Evolutionary conservation across 495 filamentous ascomycete species (phyloP).

Genomic region (Aspergillus hancockii): DNA sequence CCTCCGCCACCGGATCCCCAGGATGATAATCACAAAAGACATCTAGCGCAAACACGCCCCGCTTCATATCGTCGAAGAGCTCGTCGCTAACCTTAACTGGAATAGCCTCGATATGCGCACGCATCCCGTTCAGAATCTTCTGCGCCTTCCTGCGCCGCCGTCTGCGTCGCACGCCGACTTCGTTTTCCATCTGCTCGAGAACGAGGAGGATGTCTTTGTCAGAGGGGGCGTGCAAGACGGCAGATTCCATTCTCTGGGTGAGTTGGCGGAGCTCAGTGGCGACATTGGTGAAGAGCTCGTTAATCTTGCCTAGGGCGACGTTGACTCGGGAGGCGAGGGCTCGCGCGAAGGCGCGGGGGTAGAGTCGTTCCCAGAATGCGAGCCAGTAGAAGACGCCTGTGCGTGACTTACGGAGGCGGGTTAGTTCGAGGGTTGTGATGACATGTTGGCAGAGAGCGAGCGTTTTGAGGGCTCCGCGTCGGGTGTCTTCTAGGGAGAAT

Average conservation of each 20-base stretch:
- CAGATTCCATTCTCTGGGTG: constrained; percentile 18
- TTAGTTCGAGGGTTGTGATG: constrained; percentile 26
- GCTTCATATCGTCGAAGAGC: constrained; percentile 28
- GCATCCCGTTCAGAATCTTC: constrained; percentile 21
- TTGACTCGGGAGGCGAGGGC: constrained; percentile 14
- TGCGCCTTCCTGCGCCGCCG: constrained; percentile 24
- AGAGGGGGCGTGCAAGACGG: constrained; percentile 14
- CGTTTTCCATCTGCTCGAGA: constrained; percentile 27
- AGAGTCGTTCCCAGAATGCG: constrained; percentile 26
- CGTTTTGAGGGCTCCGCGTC: constrained; percentile 21
- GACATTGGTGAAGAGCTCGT: constrained; percentile 25
- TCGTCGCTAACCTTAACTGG: constrained; percentile 26
- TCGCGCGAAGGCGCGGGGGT: constrained; percentile 17
- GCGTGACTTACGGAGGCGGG: constrained; percentile 28
- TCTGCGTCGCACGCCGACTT: constrained; percentile 21
- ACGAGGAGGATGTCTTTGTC: constrained; percentile 21
- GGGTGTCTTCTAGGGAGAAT: constrained; percentile 15
- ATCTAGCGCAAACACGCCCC: constrained; percentile 27
- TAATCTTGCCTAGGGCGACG: constrained; percentile 16
- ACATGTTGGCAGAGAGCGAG: constrained; percentile 25
- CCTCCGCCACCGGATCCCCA: constrained; percentile 23
- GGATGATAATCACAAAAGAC: constrained; percentile 29
- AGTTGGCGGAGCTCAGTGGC: constrained; percentile 23
- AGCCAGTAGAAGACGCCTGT: constrained; percentile 25
- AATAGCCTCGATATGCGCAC: constrained; percentile 22